Evolutionary conservation across 2,329 filamentous ascomycete genomes (phyloP), one percentile per base, ranked within the genome.

Genomic region (Emmonsiellopsis sp.): DNA sequence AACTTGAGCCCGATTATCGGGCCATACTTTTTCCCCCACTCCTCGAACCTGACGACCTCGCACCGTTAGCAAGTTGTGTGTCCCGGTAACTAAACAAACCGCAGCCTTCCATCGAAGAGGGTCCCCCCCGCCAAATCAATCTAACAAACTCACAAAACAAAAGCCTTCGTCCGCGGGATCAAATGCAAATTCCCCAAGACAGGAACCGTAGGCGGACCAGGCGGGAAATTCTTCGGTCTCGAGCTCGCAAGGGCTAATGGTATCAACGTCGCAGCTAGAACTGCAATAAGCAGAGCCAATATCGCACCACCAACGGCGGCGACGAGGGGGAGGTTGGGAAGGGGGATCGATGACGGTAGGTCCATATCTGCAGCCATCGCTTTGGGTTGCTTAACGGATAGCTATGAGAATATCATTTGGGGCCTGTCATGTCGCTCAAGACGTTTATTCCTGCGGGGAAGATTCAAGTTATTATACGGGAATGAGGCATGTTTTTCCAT

Each of bases 1-100:
- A 58, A 47, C 34, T 58, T 58, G 32, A 58, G 45, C 16, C 54
- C 54, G 2, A 58, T 38, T 13, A 58, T 54, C 10, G 56, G 51
- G 2, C 56, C 56, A 50, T 58, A 56, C 37, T 58, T 48, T 44
- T 54, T 43, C 26, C 38, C 30, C 54, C 54, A 58, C 35, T 58
- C 50, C n/a, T 52, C 47, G 40, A 58, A 54, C 46, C 56, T 58
- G 44, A 30, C 32, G 8, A 13, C 32, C 6, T 47, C 6, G 3
- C 15, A 16, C 42, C 42, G 10, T 11, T 44, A 44, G 42, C 42
- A 30, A 47, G 20, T 2, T 32, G 11, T 8, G 1, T 38, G 35
- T 7, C 13, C 9, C 35, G 9, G 9, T 7, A 38, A 38, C 35
- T 38, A 26, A 26, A 26, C 20, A 26, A 26, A 26, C 20, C 20